Conservation (phyloP, 805 yeast genomes). For the Dipodascopsis tothii region DNA sequence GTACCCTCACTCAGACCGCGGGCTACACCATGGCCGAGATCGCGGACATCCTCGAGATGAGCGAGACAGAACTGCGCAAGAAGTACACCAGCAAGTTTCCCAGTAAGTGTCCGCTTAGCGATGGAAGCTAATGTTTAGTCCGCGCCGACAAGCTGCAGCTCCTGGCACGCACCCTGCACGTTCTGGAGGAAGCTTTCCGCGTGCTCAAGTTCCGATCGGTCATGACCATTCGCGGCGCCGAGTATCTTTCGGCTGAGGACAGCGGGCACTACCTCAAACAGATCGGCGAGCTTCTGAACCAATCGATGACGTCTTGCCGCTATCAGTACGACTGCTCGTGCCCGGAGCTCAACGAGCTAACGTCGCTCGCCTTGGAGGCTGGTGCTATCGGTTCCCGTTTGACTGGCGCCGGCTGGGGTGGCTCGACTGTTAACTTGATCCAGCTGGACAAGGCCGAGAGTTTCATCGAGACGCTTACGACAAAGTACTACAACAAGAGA, state of each 20-base stretch:
- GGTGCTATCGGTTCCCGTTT: conserved; percentile 62
- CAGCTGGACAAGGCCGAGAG: conserved; percentile 32
- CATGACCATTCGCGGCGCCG: conserved; percentile 27
- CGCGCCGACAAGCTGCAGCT: conserved; percentile 49
- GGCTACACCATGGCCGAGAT: conserved; percentile 49
- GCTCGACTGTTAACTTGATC: conserved; percentile 61
- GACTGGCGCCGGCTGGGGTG: conserved; percentile 81
- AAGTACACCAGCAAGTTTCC: conserved; percentile 47
- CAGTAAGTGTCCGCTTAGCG: not conserved
- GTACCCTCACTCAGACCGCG: conserved; percentile 34
- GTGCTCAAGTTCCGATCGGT: conserved; percentile 46
- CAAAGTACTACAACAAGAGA: conserved; percentile 44
- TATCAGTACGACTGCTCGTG: conserved; percentile 48
- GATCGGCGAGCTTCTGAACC: conserved; percentile 53
- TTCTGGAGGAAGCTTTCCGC: conserved; percentile 52
- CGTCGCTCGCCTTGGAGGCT: conserved; percentile 44
- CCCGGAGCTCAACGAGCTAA: conserved; percentile 46
- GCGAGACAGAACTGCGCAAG: conserved; percentile 39
- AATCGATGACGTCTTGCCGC: conserved; percentile 49
- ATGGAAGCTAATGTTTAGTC: conserved; percentile 31
- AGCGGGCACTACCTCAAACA: conserved; percentile 34
- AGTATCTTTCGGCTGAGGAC: conserved; percentile 17
- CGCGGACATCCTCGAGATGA: conserved; percentile 37
- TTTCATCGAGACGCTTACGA: conserved; percentile 39
- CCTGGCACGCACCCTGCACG: conserved; percentile 55